Conservation (phyloP, 2,329 filamentous ascomycete species). For the Ophiocordyceps camponoti-saundersi region DNA sequence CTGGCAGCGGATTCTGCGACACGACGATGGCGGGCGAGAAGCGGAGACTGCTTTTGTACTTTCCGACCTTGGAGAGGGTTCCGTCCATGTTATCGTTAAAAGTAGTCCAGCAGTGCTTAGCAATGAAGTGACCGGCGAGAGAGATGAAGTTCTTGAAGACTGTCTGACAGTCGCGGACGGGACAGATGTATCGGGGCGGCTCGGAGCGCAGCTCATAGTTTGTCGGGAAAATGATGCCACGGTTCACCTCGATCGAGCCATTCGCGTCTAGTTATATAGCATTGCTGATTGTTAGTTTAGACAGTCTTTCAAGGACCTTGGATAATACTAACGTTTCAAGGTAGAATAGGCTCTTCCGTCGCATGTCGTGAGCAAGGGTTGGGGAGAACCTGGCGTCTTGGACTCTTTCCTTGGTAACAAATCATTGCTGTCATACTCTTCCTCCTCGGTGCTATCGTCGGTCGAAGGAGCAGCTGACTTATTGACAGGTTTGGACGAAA, state of each 20-base stretch:
- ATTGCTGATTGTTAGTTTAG: not conserved
- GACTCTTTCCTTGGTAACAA: not conserved
- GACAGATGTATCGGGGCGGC: constrained; percentile 15
- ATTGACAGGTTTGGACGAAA: not conserved
- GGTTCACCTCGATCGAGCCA: constrained; percentile 1
- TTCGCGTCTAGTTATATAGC: constrained; percentile 1
- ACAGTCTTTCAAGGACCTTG: not conserved
- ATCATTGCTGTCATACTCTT: not conserved
- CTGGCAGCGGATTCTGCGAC: constrained; percentile 9
- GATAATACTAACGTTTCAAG: not conserved
- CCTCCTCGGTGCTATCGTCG: not conserved
- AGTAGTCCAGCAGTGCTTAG: constrained; percentile 8
- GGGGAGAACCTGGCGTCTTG: not conserved
- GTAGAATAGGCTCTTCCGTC: not conserved
- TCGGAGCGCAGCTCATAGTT: constrained; percentile 12
- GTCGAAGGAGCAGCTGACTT: not conserved
- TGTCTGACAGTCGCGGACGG: constrained; percentile 18
- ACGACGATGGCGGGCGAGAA: constrained; percentile 12
- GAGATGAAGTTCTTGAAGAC: constrained; percentile 8
- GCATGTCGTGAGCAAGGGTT: not conserved
- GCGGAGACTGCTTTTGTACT: constrained; percentile 8
- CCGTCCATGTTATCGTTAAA: constrained; percentile 25
- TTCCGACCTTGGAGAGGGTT: constrained; percentile 15
- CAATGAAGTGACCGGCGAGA: constrained; percentile 11
- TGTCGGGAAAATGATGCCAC: constrained; percentile 16